These are phyloP conservation scores for Dentipellis fragilis DNA, from an alignment of 768 basidiomycete genomes.

Conservation along the genomic window DNA sequence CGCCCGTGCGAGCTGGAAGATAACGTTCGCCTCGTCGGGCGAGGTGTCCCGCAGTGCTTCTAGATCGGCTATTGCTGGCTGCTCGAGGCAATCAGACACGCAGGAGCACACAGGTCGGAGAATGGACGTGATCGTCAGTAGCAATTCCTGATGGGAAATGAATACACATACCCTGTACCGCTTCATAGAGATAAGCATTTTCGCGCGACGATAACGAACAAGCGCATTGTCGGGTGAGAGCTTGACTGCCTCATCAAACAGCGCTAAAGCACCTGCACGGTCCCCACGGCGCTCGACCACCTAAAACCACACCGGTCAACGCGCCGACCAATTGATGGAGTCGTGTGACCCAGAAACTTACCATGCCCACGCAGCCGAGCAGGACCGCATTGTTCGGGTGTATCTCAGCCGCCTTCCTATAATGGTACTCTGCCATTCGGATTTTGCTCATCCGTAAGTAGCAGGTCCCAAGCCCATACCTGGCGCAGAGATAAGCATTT, in stretches of 20 bases:
- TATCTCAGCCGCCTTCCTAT: conserved; percentile 83
- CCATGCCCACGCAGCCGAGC: conserved; percentile 92
- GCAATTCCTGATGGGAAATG: conserved; percentile 2
- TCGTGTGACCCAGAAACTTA: conserved; percentile 32
- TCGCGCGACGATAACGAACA: conserved; percentile 88
- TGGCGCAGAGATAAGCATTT: conserved; percentile 25
- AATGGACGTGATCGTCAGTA: conserved; percentile 13
- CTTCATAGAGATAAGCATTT: conserved; percentile 79
- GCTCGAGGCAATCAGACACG: conserved; percentile 8
- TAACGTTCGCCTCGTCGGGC: conserved; percentile 93
- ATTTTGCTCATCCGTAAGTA: conserved; percentile 92
- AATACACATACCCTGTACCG: conserved; percentile 65
- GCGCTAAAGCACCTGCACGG: conserved; percentile 58
- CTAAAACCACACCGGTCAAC: conserved; percentile 29
- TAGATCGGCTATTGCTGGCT: conserved; percentile 78
- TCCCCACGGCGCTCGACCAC: conserved; percentile 82
- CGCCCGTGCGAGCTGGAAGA: conserved; percentile 90
- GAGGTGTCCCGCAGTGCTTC: conserved; percentile 71
- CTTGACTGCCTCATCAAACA: conserved; percentile 75
- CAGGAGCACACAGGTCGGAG: neutral
- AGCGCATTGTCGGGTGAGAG: conserved; percentile 84
- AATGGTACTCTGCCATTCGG: conserved; percentile 93
- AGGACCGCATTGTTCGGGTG: conserved; percentile 95
- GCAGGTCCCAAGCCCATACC: conserved; percentile 98
- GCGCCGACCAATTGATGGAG: neutral